Conservation (phyloP, 129 eudicot species). For the Pittosporum tobira region DNA sequence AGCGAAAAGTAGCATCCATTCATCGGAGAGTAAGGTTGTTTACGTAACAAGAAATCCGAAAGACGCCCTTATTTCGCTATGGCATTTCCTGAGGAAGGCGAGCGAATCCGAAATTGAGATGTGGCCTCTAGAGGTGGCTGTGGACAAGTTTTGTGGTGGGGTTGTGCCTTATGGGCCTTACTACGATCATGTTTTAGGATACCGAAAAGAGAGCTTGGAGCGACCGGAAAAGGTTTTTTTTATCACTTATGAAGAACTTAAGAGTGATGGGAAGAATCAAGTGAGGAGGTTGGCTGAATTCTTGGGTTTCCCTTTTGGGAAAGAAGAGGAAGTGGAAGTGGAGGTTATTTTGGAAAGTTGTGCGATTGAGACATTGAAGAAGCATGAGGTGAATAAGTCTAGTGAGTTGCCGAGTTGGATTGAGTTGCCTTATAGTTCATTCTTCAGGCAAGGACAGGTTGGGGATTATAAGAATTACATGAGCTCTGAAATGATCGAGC, state of each 20-base stretch:
- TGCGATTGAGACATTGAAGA: slow-evolving; percentile 21
- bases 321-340: slow-evolving; percentile 4
- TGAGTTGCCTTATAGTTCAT: slow-evolving; percentile 30
- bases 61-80: slow-evolving; percentile 26
- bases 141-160: slow-evolving; percentile 27
- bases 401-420: slow-evolving; percentile 12
- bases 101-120: slow-evolving; percentile 12
- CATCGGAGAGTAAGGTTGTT: slow-evolving; percentile 18
- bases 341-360: slow-evolving; percentile 23
- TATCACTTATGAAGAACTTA: slow-evolving; percentile 24
- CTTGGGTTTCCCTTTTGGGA: slow-evolving; percentile 23
- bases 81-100: slow-evolving; percentile 20
- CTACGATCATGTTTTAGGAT: slow-evolving; percentile 27
- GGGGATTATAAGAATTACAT: slow-evolving; percentile 26
- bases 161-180: slow-evolving; percentile 28
- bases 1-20: slow-evolving; percentile 6
- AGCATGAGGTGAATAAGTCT: slow-evolving; percentile 24
- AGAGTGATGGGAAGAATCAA: slow-evolving; percentile 9
- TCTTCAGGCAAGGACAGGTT: slow-evolving; percentile 30
- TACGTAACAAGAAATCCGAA: slow-evolving; percentile 38
- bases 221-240: slow-evolving; percentile 18
- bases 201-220: slow-evolving; percentile 15
- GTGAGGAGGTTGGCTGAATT: slow-evolving; percentile 24
- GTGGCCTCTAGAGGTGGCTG: slow-evolving; percentile 23
- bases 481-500: slow-evolving; percentile 15